Conservation (phyloP, 164 flowering plant species). For the Vitis riparia region DNA sequence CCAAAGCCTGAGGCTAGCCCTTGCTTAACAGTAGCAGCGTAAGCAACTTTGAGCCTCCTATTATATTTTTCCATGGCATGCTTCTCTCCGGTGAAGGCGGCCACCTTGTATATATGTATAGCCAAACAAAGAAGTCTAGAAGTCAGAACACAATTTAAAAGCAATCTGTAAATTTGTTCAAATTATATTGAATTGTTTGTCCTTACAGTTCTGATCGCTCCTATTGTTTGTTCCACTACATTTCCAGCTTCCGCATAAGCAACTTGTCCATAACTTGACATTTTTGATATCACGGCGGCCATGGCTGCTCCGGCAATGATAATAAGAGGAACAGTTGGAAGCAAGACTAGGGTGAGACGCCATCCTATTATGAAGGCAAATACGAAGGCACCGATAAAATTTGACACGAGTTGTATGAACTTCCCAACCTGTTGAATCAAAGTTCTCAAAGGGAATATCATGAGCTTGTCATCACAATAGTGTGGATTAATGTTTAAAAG, state of each 20-base stretch:
- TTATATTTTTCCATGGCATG: slow-evolving; percentile 19
- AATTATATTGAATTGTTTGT: too few species aligned
- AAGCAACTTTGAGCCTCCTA: slow-evolving; percentile 4
- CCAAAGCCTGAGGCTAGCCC: slow-evolving; percentile 21
- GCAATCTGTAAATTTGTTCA: too few species aligned
- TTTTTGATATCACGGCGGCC: slow-evolving; percentile 21
- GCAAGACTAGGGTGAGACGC: slow-evolving; percentile 20
- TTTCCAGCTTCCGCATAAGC: slow-evolving; percentile 38
- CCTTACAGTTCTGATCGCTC: slow-evolving; percentile 37
- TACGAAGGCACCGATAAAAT: slow-evolving; percentile 22
- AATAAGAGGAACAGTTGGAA: slow-evolving; percentile 19
- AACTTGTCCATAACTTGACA: slow-evolving; percentile 28
- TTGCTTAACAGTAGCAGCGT: slow-evolving; percentile 10
- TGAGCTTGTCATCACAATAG: too few species aligned
- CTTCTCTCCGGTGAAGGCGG: slow-evolving; percentile 26
- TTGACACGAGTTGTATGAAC: slow-evolving; percentile 21
- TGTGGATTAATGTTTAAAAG: too few species aligned
- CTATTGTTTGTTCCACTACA: slow-evolving; percentile 35
- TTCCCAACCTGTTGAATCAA: slow-evolving; percentile 15
- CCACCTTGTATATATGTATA: slow-evolving; percentile 14
- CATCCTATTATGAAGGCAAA: slow-evolving; percentile 20
- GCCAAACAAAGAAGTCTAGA: too few species aligned
- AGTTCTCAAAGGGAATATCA: too few species aligned
- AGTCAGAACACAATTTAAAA: too few species aligned
- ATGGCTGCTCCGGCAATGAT: slow-evolving; percentile 22